These are phyloP conservation scores for Agrocybe pediades DNA, from an alignment of 768 basidiomycete genomes.

Conservation along the genomic window DNA sequence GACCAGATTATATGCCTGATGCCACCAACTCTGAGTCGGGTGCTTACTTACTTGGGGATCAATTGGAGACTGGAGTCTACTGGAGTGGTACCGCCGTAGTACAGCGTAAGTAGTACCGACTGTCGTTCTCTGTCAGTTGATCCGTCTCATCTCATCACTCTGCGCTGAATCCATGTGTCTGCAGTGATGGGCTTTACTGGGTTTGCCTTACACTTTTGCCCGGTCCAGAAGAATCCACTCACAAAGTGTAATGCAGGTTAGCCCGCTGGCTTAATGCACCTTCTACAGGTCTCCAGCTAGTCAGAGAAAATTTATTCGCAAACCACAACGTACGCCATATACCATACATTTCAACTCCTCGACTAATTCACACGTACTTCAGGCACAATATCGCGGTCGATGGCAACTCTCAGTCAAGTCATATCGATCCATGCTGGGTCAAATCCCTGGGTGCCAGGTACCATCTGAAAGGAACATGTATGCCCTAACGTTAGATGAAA, in stretches of 20 bases:
- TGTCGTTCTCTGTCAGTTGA: no score
- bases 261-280: conserved; percentile 88
- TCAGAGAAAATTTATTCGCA: conserved; percentile 64
- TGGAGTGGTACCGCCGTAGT: no score
- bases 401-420: conserved; percentile 75
- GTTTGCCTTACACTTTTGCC: conserved; percentile 27
- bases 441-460: conserved; percentile 50
- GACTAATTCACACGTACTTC: conserved; percentile 11
- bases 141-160: background rate
- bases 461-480: conserved; percentile 71
- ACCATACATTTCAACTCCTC: conserved; percentile 7
- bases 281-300: conserved; percentile 64
- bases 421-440: conserved; percentile 72
- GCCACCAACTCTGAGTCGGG: no score
- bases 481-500: conserved; percentile 76
- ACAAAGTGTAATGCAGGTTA: conserved; percentile 42
- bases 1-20: no score
- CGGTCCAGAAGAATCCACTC: background rate
- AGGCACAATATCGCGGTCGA: conserved; percentile 64
- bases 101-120: no score
- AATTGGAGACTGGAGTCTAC: no score
- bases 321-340: conserved; percentile 63
- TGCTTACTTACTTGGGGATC: no score
- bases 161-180: background rate
- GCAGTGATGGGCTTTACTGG: conserved; percentile 63